Base-by-base conservation (phyloP, 768 basidiomycete genomes). In the Russula virescens region DNA sequence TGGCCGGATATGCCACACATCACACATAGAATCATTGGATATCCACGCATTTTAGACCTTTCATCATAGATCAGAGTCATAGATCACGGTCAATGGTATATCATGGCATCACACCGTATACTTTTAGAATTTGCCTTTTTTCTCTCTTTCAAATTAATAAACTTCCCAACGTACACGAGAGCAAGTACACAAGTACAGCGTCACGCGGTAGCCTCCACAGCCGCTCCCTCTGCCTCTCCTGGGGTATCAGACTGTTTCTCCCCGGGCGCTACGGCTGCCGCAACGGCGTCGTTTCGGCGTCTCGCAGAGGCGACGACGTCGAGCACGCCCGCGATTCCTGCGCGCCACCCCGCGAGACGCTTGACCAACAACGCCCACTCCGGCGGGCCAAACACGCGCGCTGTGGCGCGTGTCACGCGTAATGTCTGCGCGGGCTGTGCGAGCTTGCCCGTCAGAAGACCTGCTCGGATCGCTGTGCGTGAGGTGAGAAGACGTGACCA, bases 341-440 rank as follows among this genome's bases (percentile, higher is more conserved):
- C 72, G 72, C 91, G 90, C 91, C 91, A 94, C 34, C 83, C 80
- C n/a, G 83, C 68, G 8, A 94, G 73, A 45, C 89, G 80, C 72
- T 83, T 83, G 73, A 91, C 88, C 52, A 94, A 79, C 25, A 79
- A 77, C 69, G 84, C 83, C 92, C 93, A 95, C 72, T 94, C 88
- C 67, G 81, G 83, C 45, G 79, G 80, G 69, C 87, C 88, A 70
- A 94, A 94, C 11, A 82, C 80, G 60, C 89, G 86, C 1, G 89
- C 82, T 0, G 85, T 86, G 0, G 91, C 86, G 38, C 86, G 85
- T 54, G 81, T 83, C 62, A 94, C 81, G 65, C 84, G 85, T 43
- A 94, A 75, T 52, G 83, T 84, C 69, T 89, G 86, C 10, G 84
- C 80, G 1, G 85, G 83, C 71, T 95, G 93, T 1, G 90, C 89